Evolutionary conservation across 2,329 filamentous ascomycete genomes (phyloP).

Genomic region (Aspergillus fischeri): DNA sequence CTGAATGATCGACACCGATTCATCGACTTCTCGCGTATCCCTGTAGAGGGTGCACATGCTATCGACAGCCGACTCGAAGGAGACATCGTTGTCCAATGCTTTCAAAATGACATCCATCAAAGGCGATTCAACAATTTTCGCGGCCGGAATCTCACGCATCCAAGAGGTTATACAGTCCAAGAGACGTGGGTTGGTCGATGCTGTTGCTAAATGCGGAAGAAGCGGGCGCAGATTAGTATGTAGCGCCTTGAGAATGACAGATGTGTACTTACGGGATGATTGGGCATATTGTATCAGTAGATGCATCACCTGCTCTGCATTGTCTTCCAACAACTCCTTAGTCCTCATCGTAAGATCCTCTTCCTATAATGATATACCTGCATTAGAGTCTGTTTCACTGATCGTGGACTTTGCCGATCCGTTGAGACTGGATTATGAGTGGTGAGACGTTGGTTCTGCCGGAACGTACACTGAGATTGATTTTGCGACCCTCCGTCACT

Average conservation of each 20-base stretch:
- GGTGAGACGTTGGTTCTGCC: constrained; percentile 30
- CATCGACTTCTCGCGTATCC: constrained; percentile 91
- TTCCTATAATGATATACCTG: constrained; percentile 63
- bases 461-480: constrained; percentile 96
- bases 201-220: constrained; percentile 53
- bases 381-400: constrained; percentile 45
- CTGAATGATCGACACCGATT: constrained; percentile 77
- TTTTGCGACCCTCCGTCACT: constrained; percentile 98
- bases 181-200: constrained; percentile 80
- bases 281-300: constrained; percentile 87
- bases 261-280: constrained; percentile 65
- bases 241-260: constrained; percentile 3
- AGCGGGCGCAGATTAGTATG: constrained; percentile 13
- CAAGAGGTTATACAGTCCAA: constrained; percentile 96
- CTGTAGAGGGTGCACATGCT: constrained; percentile 87
- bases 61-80: constrained; percentile 84
- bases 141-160: constrained; percentile 86
- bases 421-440: constrained; percentile 41
- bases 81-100: constrained; percentile 68
- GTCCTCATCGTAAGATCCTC: constrained; percentile 86
- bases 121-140: constrained; percentile 77
- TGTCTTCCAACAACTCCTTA: constrained; percentile 83
- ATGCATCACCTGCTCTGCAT: constrained; percentile 79
- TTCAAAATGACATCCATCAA: constrained; percentile 76
- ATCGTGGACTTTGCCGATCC: constrained; percentile 21